Evolutionary conservation across 306 rosid species (phyloP).

Genomic region (Oxytropis ochrocephala): DNA sequence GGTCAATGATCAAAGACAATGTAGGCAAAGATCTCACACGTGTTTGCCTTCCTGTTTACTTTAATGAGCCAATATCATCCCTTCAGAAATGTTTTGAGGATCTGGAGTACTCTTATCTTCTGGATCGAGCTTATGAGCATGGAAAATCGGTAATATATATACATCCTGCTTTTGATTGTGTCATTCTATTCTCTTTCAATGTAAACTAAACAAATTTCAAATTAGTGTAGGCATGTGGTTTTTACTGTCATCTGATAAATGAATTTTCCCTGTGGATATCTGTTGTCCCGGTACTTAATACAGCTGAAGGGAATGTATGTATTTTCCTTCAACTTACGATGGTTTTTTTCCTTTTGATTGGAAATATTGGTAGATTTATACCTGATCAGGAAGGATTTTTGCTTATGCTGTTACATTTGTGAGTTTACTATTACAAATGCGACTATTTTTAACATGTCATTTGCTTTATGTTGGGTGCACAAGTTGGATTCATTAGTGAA

Average conservation of each 20-base stretch:
- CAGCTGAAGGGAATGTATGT: background rate
- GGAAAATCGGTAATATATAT: slow-evolving; percentile 69
- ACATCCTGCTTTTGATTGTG: background rate
- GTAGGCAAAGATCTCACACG: slow-evolving; percentile 96
- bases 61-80: slow-evolving; percentile 94
- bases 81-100: slow-evolving; percentile 97
- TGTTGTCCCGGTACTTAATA: background rate
- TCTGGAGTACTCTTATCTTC: slow-evolving; percentile 84
- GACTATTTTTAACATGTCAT: background rate
- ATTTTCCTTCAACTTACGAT: background rate
- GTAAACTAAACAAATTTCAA: background rate
- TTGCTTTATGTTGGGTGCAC: background rate
- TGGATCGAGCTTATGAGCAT: slow-evolving; percentile 75
- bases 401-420: background rate
- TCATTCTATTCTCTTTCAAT: background rate
- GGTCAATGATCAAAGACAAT: slow-evolving; percentile 97
- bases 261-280: background rate
- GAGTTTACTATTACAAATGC: background rate
- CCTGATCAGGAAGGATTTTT: background rate
- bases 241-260: background rate
- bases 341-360: background rate
- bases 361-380: background rate
- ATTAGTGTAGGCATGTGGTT: background rate
- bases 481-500: background rate
- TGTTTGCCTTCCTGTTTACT: slow-evolving; percentile 98